Evolutionary conservation across 192 early-diverging fungal genomes (phyloP).

Genomic region (Rhizophagus clarus): DNA sequence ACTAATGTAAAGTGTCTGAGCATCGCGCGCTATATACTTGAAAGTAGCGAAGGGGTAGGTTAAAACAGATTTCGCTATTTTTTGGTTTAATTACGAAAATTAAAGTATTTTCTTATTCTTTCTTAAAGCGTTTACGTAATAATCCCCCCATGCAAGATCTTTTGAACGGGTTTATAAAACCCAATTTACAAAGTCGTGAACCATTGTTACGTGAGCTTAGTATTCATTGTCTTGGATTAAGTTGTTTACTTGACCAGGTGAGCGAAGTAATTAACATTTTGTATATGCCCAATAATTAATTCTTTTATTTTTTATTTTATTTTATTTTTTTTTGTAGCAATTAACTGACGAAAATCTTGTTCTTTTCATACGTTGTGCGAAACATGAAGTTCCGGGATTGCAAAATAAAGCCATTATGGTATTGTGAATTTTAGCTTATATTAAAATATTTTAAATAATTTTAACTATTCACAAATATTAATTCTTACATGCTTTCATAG

Average conservation of each 20-base stretch:
- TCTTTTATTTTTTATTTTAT: not conserved
- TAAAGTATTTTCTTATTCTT: not conserved
- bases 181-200: conserved; percentile 69
- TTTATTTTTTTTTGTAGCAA: too few species aligned
- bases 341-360: conserved; percentile 72
- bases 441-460: too few species aligned
- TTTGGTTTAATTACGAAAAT: too few species aligned
- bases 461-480: not conserved
- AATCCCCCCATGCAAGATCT: conserved; percentile 77
- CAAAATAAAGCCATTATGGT: conserved; percentile 74
- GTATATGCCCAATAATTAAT: not conserved
- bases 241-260: conserved; percentile 76
- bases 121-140: conserved; percentile 55
- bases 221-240: conserved; percentile 80
- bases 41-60: too few species aligned
- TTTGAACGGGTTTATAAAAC: conserved; percentile 71
- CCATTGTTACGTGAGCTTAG: conserved; percentile 73
- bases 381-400: conserved; percentile 58
- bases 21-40: too few species aligned
- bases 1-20: too few species aligned
- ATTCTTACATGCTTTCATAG: not conserved
- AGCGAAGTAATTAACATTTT: not conserved
- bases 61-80: too few species aligned
- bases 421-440: conserved; percentile 1
- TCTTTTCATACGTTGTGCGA: conserved; percentile 69